Evolutionary conservation across 1,284 basidiomycete species (phyloP), one percentile per base, ranked within the genome.

Genomic region (Ustilago cynodontis): DNA sequence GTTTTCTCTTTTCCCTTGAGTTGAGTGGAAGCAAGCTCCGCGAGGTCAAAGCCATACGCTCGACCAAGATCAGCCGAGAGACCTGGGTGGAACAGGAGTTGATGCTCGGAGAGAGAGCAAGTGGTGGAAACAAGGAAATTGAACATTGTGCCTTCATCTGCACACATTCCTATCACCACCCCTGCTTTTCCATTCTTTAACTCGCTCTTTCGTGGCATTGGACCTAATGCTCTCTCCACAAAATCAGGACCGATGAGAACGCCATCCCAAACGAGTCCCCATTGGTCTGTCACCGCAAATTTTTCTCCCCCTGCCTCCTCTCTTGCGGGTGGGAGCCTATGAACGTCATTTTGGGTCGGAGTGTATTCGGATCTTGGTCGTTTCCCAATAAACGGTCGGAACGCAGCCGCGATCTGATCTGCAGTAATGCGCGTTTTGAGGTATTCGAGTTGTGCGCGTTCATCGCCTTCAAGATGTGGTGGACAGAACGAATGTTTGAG

Each of bases 91-190:
- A 77, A 77, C 1, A 53, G 41, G 2, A 53, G 29, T 16, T 71
- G 56, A 43, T 77, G 77, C 1, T 56, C 39, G 14, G 53, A 45
- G 2, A 80, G 56, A 37, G 72, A 57, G 41, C 58, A 47, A n/a
- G 58, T 51, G 7, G 76, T 73, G 20, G 57, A 49, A 26, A 79
- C 52, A 20, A 77, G 53, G 18, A 80, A 63, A 43, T 79, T 80
- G 67, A 80, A 80, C 62, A 80, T 73, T 33, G 77, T 71, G 3
- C 79, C 79, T 41, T 80, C 79, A 43, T 80, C 79, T 8, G 69
- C 79, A 18, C 56, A 61, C 57, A 77, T 51, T 3, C 79, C 79
- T 8, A 79, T 33, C 18, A 79, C 45, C 6, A 78, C 45, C 10
- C 79, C 79, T 29, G 43, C 41, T 16, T 58, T 39, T 18, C 69